A percentile compares a stretch with the other conserved stretches of the same genome.
Conservation (phyloP, 768 basidiomycete species). For the Kwoniella sp. region DNA sequence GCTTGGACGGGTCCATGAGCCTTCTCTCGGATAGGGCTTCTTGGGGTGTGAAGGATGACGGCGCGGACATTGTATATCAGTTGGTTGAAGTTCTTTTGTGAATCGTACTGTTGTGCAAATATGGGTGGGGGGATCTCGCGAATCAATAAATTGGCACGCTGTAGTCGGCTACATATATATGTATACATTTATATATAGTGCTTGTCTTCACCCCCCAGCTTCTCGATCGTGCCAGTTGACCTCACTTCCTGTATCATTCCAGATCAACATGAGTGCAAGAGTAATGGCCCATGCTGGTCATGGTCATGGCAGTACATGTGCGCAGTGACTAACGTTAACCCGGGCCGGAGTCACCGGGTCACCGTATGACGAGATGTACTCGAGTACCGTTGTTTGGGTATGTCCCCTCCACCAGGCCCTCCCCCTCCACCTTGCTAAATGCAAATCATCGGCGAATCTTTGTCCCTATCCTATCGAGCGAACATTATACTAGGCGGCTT, state of each 20-base stretch:
- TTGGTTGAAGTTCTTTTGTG: no score
- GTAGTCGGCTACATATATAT: background rate
- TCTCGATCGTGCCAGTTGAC: no score
- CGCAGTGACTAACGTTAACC: background rate
- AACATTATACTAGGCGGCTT: no score
- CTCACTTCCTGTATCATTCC: no score
- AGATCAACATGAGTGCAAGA: no score
- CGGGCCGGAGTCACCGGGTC: background rate
- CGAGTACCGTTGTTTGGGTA: background rate
- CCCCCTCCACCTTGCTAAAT: no score
- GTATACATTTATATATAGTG: background rate
- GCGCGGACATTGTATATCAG: background rate
- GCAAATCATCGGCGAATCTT: background rate
- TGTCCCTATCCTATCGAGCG: background rate
- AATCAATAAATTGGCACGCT: no score
- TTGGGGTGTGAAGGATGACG: constrained; percentile 30
- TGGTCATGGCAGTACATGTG: background rate
- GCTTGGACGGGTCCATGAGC: constrained; percentile 25
- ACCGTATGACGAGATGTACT: background rate
- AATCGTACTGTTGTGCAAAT: background rate
- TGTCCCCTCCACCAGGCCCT: background rate
- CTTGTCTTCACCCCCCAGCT: no score
- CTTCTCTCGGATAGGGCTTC: constrained; percentile 37
- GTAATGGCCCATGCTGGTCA: background rate
- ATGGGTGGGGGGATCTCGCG: background rate